Percentiles rank a stretch among this genome's conserved stretches.
Conservation (phyloP, 345 rosid species). For the Salix suchowensis region DNA sequence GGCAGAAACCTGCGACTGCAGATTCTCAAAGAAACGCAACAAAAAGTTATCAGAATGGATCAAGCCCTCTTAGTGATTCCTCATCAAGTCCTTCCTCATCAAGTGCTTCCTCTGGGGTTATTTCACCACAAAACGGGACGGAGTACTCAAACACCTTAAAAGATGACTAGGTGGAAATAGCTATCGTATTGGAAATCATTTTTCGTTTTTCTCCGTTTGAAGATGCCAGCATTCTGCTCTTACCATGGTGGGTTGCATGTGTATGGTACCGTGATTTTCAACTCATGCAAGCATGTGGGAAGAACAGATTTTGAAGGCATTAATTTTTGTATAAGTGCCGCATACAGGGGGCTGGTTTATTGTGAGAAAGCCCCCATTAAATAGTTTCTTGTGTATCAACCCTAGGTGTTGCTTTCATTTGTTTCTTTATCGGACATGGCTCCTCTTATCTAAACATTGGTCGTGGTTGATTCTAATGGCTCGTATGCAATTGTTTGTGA, state of each 20-base stretch:
- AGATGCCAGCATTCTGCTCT: conserved; percentile 20
- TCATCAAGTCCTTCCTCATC: conserved; percentile 36
- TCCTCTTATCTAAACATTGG: neutral
- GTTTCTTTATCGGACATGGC: neutral
- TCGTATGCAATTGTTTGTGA: conserved; percentile 5
- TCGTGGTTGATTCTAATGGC: neutral
- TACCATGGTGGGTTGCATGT: neutral
- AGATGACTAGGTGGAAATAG: conserved; percentile 41
- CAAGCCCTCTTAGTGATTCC: conserved; percentile 26
- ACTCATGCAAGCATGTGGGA: conserved; percentile 12
- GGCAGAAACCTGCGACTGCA: conserved; percentile 43
- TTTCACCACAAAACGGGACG: conserved; percentile 29
- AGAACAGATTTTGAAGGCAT: conserved; percentile 41
- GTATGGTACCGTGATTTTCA: conserved; percentile 7
- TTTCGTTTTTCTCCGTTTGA: neutral
- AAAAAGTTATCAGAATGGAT: conserved; percentile 39
- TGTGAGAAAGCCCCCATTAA: conserved; percentile 19
- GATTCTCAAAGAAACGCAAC: conserved; percentile 39
- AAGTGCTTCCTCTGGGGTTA: conserved; percentile 44
- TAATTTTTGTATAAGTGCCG: conserved; percentile 38
- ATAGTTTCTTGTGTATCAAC: conserved; percentile 11
- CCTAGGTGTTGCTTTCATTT: conserved; percentile 16
- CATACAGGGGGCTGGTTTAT: conserved; percentile 20
- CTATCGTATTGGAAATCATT: neutral
- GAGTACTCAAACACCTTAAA: conserved; percentile 45